These are phyloP conservation scores for Ormosia emarginata DNA, from an alignment of 306 rosid genomes.

Conservation along the genomic window DNA sequence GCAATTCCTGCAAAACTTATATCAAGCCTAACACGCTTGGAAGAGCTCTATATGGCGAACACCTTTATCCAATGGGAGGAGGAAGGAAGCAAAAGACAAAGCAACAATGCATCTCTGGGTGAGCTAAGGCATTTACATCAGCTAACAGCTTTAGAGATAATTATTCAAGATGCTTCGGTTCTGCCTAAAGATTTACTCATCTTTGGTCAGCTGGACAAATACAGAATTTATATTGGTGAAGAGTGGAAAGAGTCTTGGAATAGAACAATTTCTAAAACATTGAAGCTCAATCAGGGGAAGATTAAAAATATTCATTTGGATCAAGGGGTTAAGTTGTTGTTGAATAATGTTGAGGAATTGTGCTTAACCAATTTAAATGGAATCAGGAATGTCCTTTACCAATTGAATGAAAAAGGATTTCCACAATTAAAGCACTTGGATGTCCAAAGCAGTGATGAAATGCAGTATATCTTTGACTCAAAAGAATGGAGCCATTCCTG, in stretches of 20 bases:
- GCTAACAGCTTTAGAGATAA: neutral
- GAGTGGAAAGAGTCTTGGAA: neutral
- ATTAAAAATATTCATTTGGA: neutral
- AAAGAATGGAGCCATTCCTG: neutral
- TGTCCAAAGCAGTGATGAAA: neutral
- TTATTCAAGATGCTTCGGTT: neutral
- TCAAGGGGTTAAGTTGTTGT: neutral
- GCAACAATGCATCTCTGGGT: neutral
- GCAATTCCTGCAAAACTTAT: neutral
- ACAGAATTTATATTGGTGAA: neutral
- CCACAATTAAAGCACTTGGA: neutral
- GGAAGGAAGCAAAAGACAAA: neutral
- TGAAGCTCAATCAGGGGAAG: too few relatives aligned
- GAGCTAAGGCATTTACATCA: conserved; percentile 1
- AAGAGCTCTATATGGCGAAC: neutral
- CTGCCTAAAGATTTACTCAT: neutral
- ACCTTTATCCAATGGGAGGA: neutral
- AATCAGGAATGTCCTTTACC: neutral
- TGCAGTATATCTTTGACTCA: neutral
- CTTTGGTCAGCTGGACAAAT: neutral
- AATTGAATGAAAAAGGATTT: neutral
- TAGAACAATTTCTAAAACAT: too few relatives aligned
- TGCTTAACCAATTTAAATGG: neutral
- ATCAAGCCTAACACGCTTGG: neutral
- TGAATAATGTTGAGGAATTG: neutral